Base-by-base conservation (phyloP, 768 basidiomycete species). In the Lactarius sp. region DNA sequence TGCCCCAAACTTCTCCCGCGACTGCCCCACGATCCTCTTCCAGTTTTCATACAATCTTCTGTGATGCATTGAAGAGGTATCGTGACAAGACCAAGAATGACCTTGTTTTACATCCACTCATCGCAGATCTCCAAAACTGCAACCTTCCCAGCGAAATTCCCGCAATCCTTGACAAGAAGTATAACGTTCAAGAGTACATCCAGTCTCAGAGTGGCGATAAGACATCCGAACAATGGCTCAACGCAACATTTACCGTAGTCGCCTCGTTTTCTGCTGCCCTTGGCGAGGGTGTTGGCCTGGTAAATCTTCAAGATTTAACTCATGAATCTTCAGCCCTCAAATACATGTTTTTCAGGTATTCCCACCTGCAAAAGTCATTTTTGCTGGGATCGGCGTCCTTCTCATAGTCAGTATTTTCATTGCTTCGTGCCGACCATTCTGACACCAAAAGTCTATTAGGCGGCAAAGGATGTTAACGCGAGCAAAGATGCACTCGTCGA, bases 351-450 rank as follows among this genome's bases (percentile, higher is more conserved):
- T 6, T 7, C 22, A 59, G 58, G 16, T 42, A 18, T 42, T 59
- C 22, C 27, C 50, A 1, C 58, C 37, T 1, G 58, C 22, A 10
- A 59, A 41, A 4, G 9, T 59, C 37, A 51, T 59, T 13, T 59
- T 59, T 33, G 39, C 58, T 37, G 58, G 49, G 27, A 27, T 59
- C 31, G 58, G 50, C 9, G 9, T 59, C 16, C 58, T 59, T 33
- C 49, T 59, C 10, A 12, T 39, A 3, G 58, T 59, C 31, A 33
- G 31, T 41, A 36, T 31, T 31, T 27, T 31, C 27, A 4, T 31
- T 9, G 4, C 12, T 31, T 41, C 2, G 10, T 33, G 27, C 18
- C 18, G 16, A 13, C 37, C n/a, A 16, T 27, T 51, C 27, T 59
- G 47, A 27, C 2, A 31, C 2, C 50, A n/a, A 6, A 18, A 5